Conservation (phyloP, 805 yeast species). For the Metschnikowia matae region DNA sequence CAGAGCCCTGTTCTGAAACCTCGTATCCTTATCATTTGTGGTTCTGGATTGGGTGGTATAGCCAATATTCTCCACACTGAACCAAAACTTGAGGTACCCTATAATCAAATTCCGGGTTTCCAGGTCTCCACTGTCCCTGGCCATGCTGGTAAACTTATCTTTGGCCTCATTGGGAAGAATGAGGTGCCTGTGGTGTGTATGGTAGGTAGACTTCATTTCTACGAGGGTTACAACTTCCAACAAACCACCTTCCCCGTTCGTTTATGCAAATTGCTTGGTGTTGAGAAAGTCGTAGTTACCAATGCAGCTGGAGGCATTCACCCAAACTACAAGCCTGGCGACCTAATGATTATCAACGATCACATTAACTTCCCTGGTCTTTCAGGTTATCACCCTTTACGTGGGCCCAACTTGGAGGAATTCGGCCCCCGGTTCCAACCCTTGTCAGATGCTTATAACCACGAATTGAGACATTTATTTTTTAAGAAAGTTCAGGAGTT, state of each 20-base stretch:
- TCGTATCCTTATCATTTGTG: constrained; percentile 77
- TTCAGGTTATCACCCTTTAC: constrained; percentile 80
- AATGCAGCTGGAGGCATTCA: constrained; percentile 95
- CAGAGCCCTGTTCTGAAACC: constrained; percentile 37
- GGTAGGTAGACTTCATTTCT: constrained; percentile 90
- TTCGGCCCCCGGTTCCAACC: constrained; percentile 89
- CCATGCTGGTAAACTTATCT: constrained; percentile 76
- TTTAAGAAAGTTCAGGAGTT: constrained; percentile 47
- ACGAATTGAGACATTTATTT: constrained; percentile 60
- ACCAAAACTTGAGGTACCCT: constrained; percentile 51
- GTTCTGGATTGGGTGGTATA: constrained; percentile 91
- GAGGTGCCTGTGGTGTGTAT: constrained; percentile 81
- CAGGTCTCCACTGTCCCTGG: constrained; percentile 82
- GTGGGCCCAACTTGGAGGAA: constrained; percentile 77
- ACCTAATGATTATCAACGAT: constrained; percentile 84
- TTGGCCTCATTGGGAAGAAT: constrained; percentile 69
- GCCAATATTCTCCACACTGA: constrained; percentile 47
- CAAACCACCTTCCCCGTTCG: constrained; percentile 86
- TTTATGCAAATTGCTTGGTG: constrained; percentile 61
- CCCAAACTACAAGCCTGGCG: constrained; percentile 67
- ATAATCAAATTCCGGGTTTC: constrained; percentile 75
- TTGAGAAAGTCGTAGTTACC: constrained; percentile 68
- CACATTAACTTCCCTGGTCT: constrained; percentile 91
- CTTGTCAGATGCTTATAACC: constrained; percentile 84
- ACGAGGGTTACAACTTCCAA: constrained; percentile 84